Percentiles rank a stretch among this genome's conserved stretches.
Evolutionary conservation across 164 flowering plant species (phyloP).

Genomic region (Dillenia turbinata): DNA sequence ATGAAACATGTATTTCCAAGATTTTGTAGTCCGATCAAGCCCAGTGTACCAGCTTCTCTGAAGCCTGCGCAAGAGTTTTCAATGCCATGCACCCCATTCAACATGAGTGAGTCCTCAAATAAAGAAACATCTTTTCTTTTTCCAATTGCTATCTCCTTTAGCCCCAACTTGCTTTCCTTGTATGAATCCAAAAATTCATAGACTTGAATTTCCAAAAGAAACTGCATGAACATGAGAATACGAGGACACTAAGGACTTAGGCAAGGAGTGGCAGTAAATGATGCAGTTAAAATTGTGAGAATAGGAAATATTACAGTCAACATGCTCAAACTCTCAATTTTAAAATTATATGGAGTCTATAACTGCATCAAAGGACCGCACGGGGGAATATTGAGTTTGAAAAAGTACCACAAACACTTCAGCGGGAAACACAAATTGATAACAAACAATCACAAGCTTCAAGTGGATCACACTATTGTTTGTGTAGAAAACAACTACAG

Average conservation of each 20-base stretch:
- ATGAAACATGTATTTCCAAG: slow-evolving; percentile 98
- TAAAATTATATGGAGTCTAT: too few relatives aligned
- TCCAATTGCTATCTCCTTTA: slow-evolving; percentile 42
- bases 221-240: slow-evolving; percentile 29
- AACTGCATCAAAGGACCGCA: too few relatives aligned
- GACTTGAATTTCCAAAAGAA: slow-evolving; percentile 80
- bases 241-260: slow-evolving; percentile 1
- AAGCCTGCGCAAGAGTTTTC: slow-evolving; percentile 28
- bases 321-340: too few relatives aligned
- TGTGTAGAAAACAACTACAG: too few relatives aligned
- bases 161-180: slow-evolving; percentile 54
- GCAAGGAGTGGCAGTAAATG: neutral
- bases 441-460: too few relatives aligned
- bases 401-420: too few relatives aligned
- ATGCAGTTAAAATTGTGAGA: too few relatives aligned
- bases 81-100: slow-evolving; percentile 49
- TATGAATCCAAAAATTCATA: slow-evolving; percentile 78
- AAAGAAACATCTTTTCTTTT: slow-evolving; percentile 25
- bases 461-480: too few relatives aligned
- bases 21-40: slow-evolving; percentile 85
- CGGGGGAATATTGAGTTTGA: too few relatives aligned
- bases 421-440: too few relatives aligned
- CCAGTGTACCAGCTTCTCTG: slow-evolving; percentile 57
- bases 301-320: too few relatives aligned
- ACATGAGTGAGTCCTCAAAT: slow-evolving; percentile 29